Conservation (phyloP, 2,329 filamentous ascomycete genomes). For the Pyricularia sp. region DNA sequence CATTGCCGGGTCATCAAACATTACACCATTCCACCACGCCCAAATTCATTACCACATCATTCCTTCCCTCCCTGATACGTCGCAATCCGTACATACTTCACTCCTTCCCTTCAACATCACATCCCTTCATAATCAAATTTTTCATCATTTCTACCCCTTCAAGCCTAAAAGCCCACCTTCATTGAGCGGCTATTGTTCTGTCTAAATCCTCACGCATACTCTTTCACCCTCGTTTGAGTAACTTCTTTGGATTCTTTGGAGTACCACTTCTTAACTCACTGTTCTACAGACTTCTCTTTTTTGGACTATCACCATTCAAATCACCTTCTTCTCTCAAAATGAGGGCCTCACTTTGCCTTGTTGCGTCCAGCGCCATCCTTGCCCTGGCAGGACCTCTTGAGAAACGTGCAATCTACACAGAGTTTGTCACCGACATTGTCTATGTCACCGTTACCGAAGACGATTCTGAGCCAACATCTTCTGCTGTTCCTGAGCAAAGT, state of each 20-base stretch:
- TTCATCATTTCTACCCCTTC: background rate
- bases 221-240: constrained; percentile 10
- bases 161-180: background rate
- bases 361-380: constrained; percentile 34
- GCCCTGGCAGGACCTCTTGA: constrained; percentile 33
- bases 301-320: constrained; percentile 8
- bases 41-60: background rate
- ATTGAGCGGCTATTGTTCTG: background rate
- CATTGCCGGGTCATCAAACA: background rate
- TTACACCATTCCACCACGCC: background rate
- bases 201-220: background rate
- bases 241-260: constrained; percentile 7
- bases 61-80: background rate
- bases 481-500: background rate
- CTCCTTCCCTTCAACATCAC: background rate
- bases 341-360: constrained; percentile 39
- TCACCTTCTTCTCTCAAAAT: constrained; percentile 24
- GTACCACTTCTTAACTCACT: constrained; percentile 5
- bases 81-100: background rate
- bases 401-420: constrained; percentile 29
- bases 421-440: constrained; percentile 29
- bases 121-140: background rate
- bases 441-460: constrained; percentile 35
- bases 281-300: constrained; percentile 6
- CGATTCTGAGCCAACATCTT: constrained; percentile 2